A percentile compares a stretch with the other conserved stretches of the same genome.
Conservation (phyloP, 2,329 filamentous ascomycete species). For the Sphaceloma murrayae region DNA sequence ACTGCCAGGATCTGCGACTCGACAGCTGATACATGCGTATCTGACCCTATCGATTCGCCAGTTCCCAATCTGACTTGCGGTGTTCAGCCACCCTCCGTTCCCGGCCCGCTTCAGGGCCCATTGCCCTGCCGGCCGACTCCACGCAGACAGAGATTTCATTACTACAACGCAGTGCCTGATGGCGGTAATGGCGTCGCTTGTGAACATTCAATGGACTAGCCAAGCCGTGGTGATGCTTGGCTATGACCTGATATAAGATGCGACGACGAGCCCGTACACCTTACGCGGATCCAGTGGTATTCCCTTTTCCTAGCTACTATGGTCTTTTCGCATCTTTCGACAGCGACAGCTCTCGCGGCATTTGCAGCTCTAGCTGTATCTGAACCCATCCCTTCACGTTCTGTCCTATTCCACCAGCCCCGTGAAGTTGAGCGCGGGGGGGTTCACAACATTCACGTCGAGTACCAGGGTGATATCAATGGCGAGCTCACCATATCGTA, state of each 20-base stretch:
- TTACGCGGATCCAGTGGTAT: not conserved
- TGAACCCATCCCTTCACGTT: not conserved
- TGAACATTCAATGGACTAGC: not conserved
- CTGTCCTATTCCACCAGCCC: not conserved
- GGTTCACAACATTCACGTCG: constrained; percentile 43
- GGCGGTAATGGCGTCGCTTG: not conserved
- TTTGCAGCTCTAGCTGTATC: not conserved
- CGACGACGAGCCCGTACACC: not conserved
- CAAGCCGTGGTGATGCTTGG: not conserved
- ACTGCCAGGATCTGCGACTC: not conserved
- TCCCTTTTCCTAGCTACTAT: not conserved
- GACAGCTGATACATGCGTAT: too few relatives aligned
- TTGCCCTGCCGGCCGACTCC: not conserved
- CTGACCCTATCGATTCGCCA: too few relatives aligned
- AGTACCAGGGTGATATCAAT: constrained; percentile 36
- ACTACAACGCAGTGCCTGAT: not conserved
- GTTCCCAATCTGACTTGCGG: not conserved
- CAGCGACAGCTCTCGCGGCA: not conserved
- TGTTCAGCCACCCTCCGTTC: not conserved
- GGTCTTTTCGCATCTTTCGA: too few relatives aligned
- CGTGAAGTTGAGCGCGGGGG: constrained; percentile 24
- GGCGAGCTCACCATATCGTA: constrained; percentile 39
- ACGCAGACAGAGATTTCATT: not conserved
- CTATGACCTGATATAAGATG: too few relatives aligned
- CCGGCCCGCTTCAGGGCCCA: not conserved